Percentiles rank a stretch among this genome's conserved stretches.
Conservation (phyloP, 768 basidiomycete species). For the Pisolithus sp. region DNA sequence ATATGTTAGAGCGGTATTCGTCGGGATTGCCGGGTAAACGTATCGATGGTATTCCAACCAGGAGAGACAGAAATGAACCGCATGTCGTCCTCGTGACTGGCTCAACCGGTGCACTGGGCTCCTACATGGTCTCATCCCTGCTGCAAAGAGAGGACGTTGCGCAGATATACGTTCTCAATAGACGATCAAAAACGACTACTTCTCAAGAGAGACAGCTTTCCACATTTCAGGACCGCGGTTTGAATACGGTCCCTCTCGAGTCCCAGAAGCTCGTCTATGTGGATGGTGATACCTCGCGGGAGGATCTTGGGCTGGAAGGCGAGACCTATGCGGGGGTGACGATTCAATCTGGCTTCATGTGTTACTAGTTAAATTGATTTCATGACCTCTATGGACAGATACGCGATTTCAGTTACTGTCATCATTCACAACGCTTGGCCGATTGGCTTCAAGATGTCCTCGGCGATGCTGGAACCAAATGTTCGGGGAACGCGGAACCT, state of each 20-base stretch:
- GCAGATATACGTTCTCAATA: constrained; percentile 24
- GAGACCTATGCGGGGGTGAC: constrained; percentile 18
- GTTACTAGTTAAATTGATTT: background rate
- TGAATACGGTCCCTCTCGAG: constrained; percentile 18
- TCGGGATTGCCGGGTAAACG: constrained; percentile 13
- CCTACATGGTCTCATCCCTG: constrained; percentile 31
- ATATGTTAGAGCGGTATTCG: constrained; percentile 33
- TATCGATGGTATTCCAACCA: background rate
- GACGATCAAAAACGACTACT: constrained; percentile 10
- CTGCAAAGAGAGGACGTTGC: constrained; percentile 28
- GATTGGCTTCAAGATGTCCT: constrained; percentile 44
- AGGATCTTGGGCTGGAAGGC: constrained; percentile 18
- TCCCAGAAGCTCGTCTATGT: constrained; percentile 23
- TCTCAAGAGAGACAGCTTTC: constrained; percentile 15
- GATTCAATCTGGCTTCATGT: background rate
- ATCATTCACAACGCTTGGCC: constrained; percentile 46
- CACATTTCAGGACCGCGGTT: constrained; percentile 19
- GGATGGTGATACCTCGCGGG: constrained; percentile 21
- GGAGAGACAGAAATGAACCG: background rate
- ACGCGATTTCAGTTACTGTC: constrained; percentile 22
- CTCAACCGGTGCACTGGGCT: constrained; percentile 30
- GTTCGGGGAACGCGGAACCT: constrained; percentile 42
- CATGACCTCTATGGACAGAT: constrained; percentile 21
- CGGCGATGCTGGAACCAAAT: constrained; percentile 46
- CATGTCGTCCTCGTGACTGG: constrained; percentile 28